Conservation (phyloP, 2,329 filamentous ascomycete species). For the Alternaria consortialis region DNA sequence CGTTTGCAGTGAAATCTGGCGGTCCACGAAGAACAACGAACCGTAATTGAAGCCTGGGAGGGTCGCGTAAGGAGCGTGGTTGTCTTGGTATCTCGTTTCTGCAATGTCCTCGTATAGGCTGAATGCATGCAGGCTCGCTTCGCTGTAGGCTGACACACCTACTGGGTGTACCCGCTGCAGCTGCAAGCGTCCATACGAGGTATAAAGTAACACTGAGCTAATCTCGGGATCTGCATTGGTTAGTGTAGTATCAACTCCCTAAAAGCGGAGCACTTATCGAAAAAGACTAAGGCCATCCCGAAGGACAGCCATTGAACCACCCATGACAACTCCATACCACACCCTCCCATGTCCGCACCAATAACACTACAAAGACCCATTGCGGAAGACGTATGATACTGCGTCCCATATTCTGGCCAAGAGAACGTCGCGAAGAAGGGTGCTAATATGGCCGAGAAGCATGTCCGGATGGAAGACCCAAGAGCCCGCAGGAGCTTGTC, state of each 20-base stretch:
- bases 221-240: slow-evolving; percentile 12
- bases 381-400: slow-evolving; percentile 6
- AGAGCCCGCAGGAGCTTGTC: slow-evolving; percentile 18
- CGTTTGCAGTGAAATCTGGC: not conserved
- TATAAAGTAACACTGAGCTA: not conserved
- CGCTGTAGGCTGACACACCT: slow-evolving; percentile 11
- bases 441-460: slow-evolving; percentile 22
- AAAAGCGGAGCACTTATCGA: slow-evolving; percentile 52
- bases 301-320: slow-evolving; percentile 33
- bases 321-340: slow-evolving; percentile 26
- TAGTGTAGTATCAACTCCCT: slow-evolving; percentile 36
- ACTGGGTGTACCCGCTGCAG: slow-evolving; percentile 3
- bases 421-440: slow-evolving; percentile 25
- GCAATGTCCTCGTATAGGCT: slow-evolving; percentile 17
- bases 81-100: slow-evolving; percentile 11
- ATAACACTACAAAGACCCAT: slow-evolving; percentile 12
- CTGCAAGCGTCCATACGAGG: slow-evolving; percentile 15
- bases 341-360: slow-evolving; percentile 30
- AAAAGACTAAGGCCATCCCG: slow-evolving; percentile 42
- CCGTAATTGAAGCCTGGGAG: not conserved
- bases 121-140: slow-evolving; percentile 22
- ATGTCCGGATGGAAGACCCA: slow-evolving; percentile 12
- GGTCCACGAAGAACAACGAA: not conserved
- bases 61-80: not conserved
- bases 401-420: slow-evolving; percentile 31